Base-by-base conservation (phyloP, 176 grass and related monocot species). In the Triticum urartu region DNA sequence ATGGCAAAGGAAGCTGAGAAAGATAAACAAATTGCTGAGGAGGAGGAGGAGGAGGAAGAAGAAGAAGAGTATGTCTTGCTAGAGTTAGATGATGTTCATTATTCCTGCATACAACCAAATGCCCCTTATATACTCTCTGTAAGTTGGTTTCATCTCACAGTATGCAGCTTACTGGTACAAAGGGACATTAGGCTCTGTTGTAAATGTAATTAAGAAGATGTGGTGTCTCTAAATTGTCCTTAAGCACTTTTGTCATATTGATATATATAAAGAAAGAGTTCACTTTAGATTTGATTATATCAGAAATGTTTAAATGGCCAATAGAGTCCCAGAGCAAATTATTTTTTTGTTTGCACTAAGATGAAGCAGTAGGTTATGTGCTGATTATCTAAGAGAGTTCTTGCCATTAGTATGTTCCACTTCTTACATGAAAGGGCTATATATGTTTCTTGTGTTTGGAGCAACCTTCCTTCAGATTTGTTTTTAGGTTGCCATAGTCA, bases 51-150 rank as follows among this genome's bases (percentile, higher is more conserved):
- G 42, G 85, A 87, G 3, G 88, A 94, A 21, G 92, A 94, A 21
- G 92, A 94, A 25, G 92, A 91, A 75, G 91, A 94, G 32, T 90
- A 84, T 87, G 52, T 99, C 5, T 81, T 96, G 38, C 87, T 99
- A 74, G 94, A 99, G 71, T 87, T 99, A 62, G 89, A 85, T 9
- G 89, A 93, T 61, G 95, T 81, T 69, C 75, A 94, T 84, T 81
- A 90, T 87, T 92, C 94, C 12, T 77, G 89, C 87, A 93, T 99
- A 48, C 80, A 69, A 69, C 84, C 92, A 70, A 91, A 88, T 81
- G 72, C 89, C 68, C 81, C 92, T 3, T 98, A 91, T 90, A 84
- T 90, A 28, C 89, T 96, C 79, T 96, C 90, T 61, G 94, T 99
- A 90, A 93, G 87, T 92, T 78, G 5, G 2, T 61, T 32, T 32